Evolutionary conservation across 805 yeast species (phyloP).

Genomic region (Ogataea neopini): DNA sequence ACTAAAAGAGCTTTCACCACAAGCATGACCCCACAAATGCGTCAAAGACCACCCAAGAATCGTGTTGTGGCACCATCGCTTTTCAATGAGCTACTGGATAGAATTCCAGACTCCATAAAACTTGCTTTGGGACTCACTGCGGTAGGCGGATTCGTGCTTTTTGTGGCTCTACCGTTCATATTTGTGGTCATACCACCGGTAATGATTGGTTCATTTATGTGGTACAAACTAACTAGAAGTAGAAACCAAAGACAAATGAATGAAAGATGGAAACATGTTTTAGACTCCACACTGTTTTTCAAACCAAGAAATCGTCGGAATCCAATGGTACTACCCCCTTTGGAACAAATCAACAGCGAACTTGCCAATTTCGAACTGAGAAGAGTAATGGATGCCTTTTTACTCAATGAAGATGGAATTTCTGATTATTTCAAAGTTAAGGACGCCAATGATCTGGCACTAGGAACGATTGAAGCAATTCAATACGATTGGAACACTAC

Average conservation of each 20-base stretch:
- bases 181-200: conserved; percentile 35
- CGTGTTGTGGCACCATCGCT: conserved; percentile 19
- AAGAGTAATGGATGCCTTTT: conserved; percentile 33
- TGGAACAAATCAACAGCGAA: conserved; percentile 31
- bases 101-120: conserved; percentile 34
- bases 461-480: conserved; percentile 33
- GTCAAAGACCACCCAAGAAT: conserved; percentile 28
- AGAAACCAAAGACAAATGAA: conserved; percentile 18
- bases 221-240: conserved; percentile 16
- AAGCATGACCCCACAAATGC: not conserved
- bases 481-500: conserved; percentile 28
- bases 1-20: not conserved
- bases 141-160: conserved; percentile 30
- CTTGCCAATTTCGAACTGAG: conserved; percentile 34
- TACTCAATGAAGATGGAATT: conserved; percentile 33
- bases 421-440: conserved; percentile 26
- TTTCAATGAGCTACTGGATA: conserved; percentile 20
- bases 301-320: conserved; percentile 18
- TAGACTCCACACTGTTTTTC: conserved; percentile 29
- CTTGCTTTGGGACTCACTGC: conserved; percentile 28
- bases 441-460: conserved; percentile 28
- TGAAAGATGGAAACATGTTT: conserved; percentile 26
- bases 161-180: conserved; percentile 35
- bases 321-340: conserved; percentile 23
- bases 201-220: conserved; percentile 28